A percentile compares a stretch with the other conserved stretches of the same genome.
Conservation (phyloP, 257 asterid genomes). For the Primulina tabacum region DNA sequence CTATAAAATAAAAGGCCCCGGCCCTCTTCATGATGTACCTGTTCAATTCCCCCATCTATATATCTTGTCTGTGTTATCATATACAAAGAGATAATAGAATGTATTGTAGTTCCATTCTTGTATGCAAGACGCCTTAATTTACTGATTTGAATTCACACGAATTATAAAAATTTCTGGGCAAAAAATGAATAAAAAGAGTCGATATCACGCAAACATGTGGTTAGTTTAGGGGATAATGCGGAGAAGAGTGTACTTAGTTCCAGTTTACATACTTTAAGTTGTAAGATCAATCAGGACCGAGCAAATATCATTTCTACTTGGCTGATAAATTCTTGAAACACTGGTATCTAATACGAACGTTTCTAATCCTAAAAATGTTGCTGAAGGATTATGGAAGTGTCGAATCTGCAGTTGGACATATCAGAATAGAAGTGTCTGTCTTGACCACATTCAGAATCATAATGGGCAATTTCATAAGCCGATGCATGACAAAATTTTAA, state of each 20-base stretch:
- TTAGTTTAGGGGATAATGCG: not conserved
- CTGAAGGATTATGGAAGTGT: constrained; percentile 96
- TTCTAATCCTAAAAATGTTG: constrained; percentile 25
- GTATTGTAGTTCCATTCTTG: constrained; percentile 19
- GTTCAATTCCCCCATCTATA: no score
- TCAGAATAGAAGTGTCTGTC: constrained; percentile 50
- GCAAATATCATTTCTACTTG: not conserved
- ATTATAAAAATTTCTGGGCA: not conserved
- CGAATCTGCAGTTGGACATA: constrained; percentile 82
- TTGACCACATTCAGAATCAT: constrained; percentile 55
- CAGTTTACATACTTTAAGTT: not conserved
- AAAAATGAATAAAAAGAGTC: not conserved
- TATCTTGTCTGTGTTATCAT: constrained; percentile 1
- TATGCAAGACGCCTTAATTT: constrained; percentile 12
- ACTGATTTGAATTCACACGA: constrained; percentile 5
- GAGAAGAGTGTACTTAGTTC: constrained; percentile 14
- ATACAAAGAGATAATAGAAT: constrained; percentile 16
- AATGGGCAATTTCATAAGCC: constrained; percentile 57
- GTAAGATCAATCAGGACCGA: not conserved
- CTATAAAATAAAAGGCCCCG: no score
- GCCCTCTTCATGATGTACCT: no score
- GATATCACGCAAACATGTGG: not conserved
- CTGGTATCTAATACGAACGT: constrained; percentile 23
- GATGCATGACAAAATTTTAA: constrained; percentile 55
- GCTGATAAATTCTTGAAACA: no score